Evolutionary conservation across 2,329 filamentous ascomycete species (phyloP), one percentile per base, ranked within the genome.

Genomic region (Scytalidium lignicola): DNA sequence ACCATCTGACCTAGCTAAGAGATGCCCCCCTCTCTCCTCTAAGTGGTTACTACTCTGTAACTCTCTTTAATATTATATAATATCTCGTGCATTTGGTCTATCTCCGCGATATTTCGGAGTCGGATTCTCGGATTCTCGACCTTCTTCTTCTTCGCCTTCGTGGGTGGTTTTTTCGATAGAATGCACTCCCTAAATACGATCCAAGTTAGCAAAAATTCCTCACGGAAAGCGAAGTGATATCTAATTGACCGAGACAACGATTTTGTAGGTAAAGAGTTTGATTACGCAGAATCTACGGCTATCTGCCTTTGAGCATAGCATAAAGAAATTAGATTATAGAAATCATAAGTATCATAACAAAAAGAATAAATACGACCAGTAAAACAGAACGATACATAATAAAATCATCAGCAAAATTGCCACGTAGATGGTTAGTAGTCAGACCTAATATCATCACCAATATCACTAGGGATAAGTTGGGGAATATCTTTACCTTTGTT

Each of bases 401-500:
- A n/a, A n/a, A n/a, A n/a, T n/a, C n/a, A n/a, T n/a, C n/a, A n/a
- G n/a, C n/a, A n/a, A n/a, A n/a, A n/a, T n/a, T n/a, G n/a, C n/a
- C n/a, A n/a, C n/a, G n/a, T n/a, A n/a, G n/a, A n/a, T n/a, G n/a
- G n/a, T n/a, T n/a, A n/a, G n/a, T 26, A 5, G 23, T 26, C 5
- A 10, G 23, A 26, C 10, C 10, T 6, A 26, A 10, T 23, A 13
- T 12, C 17, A 47, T 21, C 18, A 46, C 39, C 44, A 21, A 9
- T 32, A 46, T 39, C 44, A 39, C 21, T 32, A 20, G 20, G 26
- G 28, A 28, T 19, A 23, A 26, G 15, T 9, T 5, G 29, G 20
- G 37, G 37, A 28, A 41, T 28, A n/a, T 47, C 32, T 18, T 51
- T 58, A 62, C 60, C 60, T 59, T 57, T 61, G 40, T 60, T 62